Percentiles rank a stretch among this genome's conserved stretches.
Conservation (phyloP, 176 grass and related monocot species). For the sorghum (Sorghum bicolor) region Sorghum_bicolor_NCBIv3 NC_012872.2:4503001-4503500, state of each 20-base stretch:
- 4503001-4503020: conserved; percentile 28
- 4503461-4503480: too few species aligned
- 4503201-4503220: conserved; percentile 12
- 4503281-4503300: neutral
- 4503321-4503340: neutral
- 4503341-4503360: neutral
- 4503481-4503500: too few species aligned
- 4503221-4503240: conserved; percentile 21
- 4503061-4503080: conserved; percentile 56
- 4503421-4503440: neutral
- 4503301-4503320: neutral
- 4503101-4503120: conserved; percentile 76
- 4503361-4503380: neutral
- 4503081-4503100: conserved; percentile 72
- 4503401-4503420: neutral
- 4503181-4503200: conserved; percentile 12
- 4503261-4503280: conserved; percentile 6
- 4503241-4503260: neutral
- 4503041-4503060: conserved; percentile 72
- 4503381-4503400: neutral
- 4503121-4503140: conserved; percentile 77
- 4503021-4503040: conserved; percentile 8
- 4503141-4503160: conserved; percentile 80
- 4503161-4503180: conserved; percentile 57
- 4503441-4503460: neutral